Evolutionary conservation across 2,329 filamentous ascomycete species (phyloP).

Genomic region (Pseudopithomyces chartarum): DNA sequence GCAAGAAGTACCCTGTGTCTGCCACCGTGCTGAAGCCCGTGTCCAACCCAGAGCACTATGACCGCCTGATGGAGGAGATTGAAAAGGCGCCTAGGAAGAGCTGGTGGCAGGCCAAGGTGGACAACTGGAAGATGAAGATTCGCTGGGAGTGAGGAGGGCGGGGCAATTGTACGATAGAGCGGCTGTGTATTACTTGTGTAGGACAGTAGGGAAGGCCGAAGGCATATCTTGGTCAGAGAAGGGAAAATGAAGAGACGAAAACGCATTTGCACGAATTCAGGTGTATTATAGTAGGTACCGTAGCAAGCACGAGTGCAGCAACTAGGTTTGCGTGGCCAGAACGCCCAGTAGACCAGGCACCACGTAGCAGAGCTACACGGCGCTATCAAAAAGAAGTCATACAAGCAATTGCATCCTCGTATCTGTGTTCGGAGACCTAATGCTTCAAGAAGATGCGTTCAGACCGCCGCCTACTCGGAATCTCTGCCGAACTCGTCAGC

Average conservation of each 20-base stretch:
- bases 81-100: conserved; percentile 39
- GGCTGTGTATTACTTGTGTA: not conserved
- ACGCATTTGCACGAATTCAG: no score
- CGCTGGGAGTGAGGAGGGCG: conserved; percentile 28
- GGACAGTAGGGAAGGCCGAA: not conserved
- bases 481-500: not conserved
- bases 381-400: no score
- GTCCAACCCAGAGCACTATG: conserved; percentile 44
- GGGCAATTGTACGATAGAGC: not conserved
- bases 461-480: conserved; percentile 3
- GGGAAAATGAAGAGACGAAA: no score
- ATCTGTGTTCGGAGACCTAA: no score
- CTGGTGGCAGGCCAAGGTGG: conserved; percentile 41
- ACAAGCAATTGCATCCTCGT: not conserved
- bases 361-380: no score
- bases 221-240: no score
- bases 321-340: no score
- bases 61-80: conserved; percentile 42
- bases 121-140: conserved; percentile 46
- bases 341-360: no score
- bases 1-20: conserved; percentile 44
- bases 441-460: not conserved
- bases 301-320: no score
- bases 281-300: no score
- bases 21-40: conserved; percentile 34